A percentile compares a stretch with the other conserved stretches of the same genome.
Conservation (phyloP, 768 basidiomycete species). For the Trametes elegans region DNA sequence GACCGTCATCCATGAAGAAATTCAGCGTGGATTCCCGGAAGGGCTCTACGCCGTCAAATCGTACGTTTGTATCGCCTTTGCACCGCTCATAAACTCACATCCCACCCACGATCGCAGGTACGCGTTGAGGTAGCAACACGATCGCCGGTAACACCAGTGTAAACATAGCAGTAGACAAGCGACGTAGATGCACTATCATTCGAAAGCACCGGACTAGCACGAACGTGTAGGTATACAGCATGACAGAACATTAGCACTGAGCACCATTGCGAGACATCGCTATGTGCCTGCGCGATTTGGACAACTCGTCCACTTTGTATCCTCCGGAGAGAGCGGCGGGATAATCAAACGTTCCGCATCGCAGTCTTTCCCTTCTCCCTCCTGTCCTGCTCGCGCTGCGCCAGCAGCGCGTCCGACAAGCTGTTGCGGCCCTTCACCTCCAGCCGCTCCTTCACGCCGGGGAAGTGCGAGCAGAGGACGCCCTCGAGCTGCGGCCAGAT, state of each 20-base stretch:
- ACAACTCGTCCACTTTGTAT: too few relatives aligned
- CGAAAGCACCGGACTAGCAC: not conserved
- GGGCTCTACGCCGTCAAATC: conserved; percentile 86
- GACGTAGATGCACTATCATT: not conserved
- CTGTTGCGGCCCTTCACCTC: conserved; percentile 47
- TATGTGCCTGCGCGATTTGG: too few relatives aligned
- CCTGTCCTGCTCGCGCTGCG: conserved; percentile 23
- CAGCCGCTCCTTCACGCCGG: conserved; percentile 51
- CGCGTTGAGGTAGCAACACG: conserved; percentile 42
- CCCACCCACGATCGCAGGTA: conserved; percentile 41
- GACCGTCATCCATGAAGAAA: conserved; percentile 63
- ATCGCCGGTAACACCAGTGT: not conserved
- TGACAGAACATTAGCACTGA: not conserved
- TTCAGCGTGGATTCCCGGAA: conserved; percentile 80
- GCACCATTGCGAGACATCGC: not conserved
- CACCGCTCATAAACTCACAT: not conserved
- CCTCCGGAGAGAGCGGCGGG: not conserved
- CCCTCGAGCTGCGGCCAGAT: conserved; percentile 85
- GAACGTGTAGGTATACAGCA: conserved; percentile 4
- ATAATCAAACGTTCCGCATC: not conserved
- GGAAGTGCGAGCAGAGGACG: conserved; percentile 55
- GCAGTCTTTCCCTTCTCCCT: not conserved
- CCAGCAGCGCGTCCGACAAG: conserved; percentile 52
- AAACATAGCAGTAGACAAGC: not conserved
- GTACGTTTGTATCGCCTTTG: conserved; percentile 41